Evolutionary conservation across 805 yeast species (phyloP).

Genomic region (Brettanomyces nanus): DNA sequence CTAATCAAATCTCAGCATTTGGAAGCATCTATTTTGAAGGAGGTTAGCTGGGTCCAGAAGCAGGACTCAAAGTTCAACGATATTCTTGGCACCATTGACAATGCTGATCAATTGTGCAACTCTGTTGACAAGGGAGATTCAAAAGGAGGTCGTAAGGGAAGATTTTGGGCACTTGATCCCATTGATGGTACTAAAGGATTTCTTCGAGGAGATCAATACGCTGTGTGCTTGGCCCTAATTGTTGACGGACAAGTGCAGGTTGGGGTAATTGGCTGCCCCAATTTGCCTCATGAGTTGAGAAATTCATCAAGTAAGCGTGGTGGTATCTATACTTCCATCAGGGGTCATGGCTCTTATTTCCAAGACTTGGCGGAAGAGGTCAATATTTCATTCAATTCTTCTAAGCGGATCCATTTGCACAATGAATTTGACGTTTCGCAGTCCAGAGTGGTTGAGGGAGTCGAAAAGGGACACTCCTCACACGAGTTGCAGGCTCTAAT

Average conservation of each 20-base stretch:
- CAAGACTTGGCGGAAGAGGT: slow-evolving; percentile 30
- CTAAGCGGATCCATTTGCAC: slow-evolving; percentile 41
- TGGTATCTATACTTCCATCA: slow-evolving; percentile 67
- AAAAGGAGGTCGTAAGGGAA: slow-evolving; percentile 66
- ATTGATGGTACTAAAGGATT: slow-evolving; percentile 98
- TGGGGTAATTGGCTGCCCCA: slow-evolving; percentile 97
- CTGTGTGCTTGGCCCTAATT: slow-evolving; percentile 86
- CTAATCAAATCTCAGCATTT: slow-evolving; percentile 50
- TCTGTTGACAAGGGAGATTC: slow-evolving; percentile 77
- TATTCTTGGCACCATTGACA: slow-evolving; percentile 34
- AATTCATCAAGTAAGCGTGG: slow-evolving; percentile 40
- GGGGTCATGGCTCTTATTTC: slow-evolving; percentile 60
- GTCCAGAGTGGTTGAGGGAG: slow-evolving; percentile 81
- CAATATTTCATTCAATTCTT: slow-evolving; percentile 29
- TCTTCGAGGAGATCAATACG: slow-evolving; percentile 91
- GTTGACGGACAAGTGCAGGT: slow-evolving; percentile 78
- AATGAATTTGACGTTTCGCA: slow-evolving; percentile 35
- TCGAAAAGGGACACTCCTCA: slow-evolving; percentile 90
- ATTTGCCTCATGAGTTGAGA: slow-evolving; percentile 49
- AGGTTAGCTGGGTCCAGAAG: slow-evolving; percentile 47
- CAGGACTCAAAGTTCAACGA: slow-evolving; percentile 27
- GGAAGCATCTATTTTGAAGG: slow-evolving; percentile 46
- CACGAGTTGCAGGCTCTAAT: slow-evolving; percentile 78
- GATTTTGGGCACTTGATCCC: slow-evolving; percentile 97
- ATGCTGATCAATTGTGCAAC: slow-evolving; percentile 43